phyloP scores from a whole-genome alignment of 768 basidiomycete genomes.

The Suillus subalutaceus region DNA sequence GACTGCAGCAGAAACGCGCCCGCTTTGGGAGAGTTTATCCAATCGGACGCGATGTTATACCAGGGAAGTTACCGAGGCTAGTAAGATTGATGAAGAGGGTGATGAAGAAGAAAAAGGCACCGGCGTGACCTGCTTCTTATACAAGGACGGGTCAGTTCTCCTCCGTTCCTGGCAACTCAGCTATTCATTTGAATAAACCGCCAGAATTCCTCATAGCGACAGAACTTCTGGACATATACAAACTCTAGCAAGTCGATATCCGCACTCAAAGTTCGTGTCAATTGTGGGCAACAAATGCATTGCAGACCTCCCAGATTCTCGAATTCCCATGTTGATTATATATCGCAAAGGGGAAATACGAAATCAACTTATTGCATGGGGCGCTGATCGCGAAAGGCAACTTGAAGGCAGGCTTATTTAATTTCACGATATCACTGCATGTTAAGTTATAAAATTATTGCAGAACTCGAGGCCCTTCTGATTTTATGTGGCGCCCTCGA shows the following conservation, averaged over 20 bases:
- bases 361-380: conserved; percentile 86
- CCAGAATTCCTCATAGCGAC: conserved; percentile 80
- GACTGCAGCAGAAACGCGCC: conserved; percentile 55
- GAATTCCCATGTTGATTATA: conserved; percentile 89
- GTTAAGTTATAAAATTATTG: conserved; percentile 7
- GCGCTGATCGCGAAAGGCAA: conserved; percentile 73
- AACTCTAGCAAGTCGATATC: conserved; percentile 77
- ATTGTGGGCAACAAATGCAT: conserved; percentile 96
- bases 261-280: conserved; percentile 93
- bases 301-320: conserved; percentile 89
- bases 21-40: conserved; percentile 87
- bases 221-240: conserved; percentile 71
- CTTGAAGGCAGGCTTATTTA: conserved; percentile 63
- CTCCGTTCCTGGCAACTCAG: neutral
- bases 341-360: conserved; percentile 92
- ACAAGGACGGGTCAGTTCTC: conserved; percentile 85
- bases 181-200: conserved; percentile 9
- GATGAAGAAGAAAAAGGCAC: conserved; percentile 76
- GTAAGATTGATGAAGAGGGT: conserved; percentile 65
- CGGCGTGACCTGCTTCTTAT: conserved; percentile 91
- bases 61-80: conserved; percentile 93
- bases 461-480: conserved; percentile 74
- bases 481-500: conserved; percentile 69
- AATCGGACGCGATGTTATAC: conserved; percentile 91
- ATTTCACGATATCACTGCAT: conserved; percentile 6